Evolutionary conservation across 2,329 filamentous ascomycete genomes (phyloP), one percentile per base, ranked within the genome.

Genomic region (Fusarium cyanostomum): DNA sequence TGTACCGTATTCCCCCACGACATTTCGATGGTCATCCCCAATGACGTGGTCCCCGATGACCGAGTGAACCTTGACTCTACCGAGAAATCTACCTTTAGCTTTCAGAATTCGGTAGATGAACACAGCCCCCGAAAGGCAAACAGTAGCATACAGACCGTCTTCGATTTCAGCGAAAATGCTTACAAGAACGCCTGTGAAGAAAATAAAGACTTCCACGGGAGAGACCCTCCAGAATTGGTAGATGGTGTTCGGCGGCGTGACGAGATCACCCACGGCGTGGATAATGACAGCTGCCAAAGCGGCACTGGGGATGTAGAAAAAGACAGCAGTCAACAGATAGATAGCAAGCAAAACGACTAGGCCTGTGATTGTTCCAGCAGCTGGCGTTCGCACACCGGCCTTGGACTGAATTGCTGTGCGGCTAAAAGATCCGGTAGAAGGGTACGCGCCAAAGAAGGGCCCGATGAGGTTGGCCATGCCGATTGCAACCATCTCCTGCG

Each of bases 361-460:
- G 0, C 91, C 94, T 8, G 94, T 97, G 64, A 98, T 91, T 37
- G 96, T 85, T 78, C 95, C 94, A 13, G 92, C 93, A 52, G 97
- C 88, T 1, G 94, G 94, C 1, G 94, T 97, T 21, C 92, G 88
- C 5, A 97, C 94, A 71, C 95, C 95, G 45, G 95, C 94, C 78
- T 98, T 98, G 5, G 94, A 95, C 77, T 97, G 96, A 79, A 98
- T 97, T 50, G 95, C 94, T 26, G 95, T 98, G 60, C 95, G 89
- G 31, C 92, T 96, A 82, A 98, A 98, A 3, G 95, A 98, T 2
- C 95, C 95, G 3, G 94, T 99, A 0, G 92, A 91, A 12, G 94
- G 92, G 72, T 96, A 99, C 3, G 85, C 95, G 46, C 94, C 95
- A 3, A 98, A 83, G 79, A 98, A 97, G 3, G 95, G 93, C 1